Conservation (phyloP, 805 yeast species). For the Spathaspora boniae region DNA sequence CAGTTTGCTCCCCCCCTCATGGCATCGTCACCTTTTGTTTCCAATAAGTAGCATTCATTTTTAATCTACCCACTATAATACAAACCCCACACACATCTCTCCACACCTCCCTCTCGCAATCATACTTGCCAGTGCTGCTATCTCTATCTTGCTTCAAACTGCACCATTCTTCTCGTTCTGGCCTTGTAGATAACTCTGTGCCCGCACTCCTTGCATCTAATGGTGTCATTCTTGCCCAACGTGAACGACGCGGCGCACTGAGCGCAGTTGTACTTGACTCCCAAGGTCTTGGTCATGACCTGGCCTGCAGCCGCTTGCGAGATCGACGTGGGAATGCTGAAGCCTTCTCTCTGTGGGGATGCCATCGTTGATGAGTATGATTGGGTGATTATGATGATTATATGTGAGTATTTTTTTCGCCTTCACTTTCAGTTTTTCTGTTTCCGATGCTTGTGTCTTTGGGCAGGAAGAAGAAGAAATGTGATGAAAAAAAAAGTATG, state of each 20-base stretch:
- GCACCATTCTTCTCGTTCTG: conserved; percentile 93
- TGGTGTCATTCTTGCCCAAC: conserved; percentile 89
- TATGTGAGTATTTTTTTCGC: no score
- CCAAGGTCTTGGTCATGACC: conserved; percentile 58
- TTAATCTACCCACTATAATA: no score
- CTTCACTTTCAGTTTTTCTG: conserved; percentile 2
- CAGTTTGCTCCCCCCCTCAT: no score
- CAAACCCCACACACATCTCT: no score
- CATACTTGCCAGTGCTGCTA: no score
- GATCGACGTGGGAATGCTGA: conserved; percentile 74
- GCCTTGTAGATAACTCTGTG: conserved; percentile 97
- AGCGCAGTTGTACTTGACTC: conserved; percentile 92
- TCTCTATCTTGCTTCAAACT: conserved; percentile 41
- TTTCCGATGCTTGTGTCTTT: conserved; percentile 3
- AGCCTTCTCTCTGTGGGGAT: conserved; percentile 75
- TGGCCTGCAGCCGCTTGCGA: conserved; percentile 82
- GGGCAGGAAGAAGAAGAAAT: not conserved
- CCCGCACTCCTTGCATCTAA: conserved; percentile 97
- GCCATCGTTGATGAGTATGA: conserved; percentile 25
- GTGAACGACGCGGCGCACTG: conserved; percentile 91
- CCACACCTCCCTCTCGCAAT: no score
- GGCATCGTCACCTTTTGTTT: no score
- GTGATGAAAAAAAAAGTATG: not conserved
- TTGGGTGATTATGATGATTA: no score
- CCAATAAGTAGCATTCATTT: no score